phyloP scores from a whole-genome alignment of 1,139 yeast genomes.

The Zygoascus hellenicus region DNA sequence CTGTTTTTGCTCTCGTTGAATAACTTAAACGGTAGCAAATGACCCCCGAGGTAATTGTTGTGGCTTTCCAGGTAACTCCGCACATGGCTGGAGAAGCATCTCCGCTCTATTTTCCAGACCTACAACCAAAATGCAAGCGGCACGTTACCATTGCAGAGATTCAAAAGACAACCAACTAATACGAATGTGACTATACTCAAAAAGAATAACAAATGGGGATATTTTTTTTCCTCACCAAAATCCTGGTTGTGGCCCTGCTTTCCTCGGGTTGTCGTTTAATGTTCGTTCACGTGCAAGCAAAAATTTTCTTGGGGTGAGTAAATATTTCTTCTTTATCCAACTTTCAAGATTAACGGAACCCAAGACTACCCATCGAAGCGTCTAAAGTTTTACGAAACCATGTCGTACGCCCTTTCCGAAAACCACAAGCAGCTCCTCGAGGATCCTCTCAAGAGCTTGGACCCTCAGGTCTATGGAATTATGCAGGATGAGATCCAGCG shows the following conservation, averaged over 20 bases:
- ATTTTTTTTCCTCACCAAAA: no score
- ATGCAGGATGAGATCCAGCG: conserved; percentile 68
- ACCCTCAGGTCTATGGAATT: conserved; percentile 81
- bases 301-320: neutral
- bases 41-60: no score
- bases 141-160: neutral
- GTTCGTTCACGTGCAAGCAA: neutral
- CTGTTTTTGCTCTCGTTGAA: no score
- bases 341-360: no score
- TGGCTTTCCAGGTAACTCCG: no score
- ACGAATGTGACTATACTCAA: no score
- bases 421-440: conserved; percentile 26
- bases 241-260: no score
- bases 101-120: neutral
- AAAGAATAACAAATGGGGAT: no score
- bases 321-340: neutral
- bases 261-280: neutral
- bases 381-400: conserved; percentile 2
- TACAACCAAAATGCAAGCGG: neutral
- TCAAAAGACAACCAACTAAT: no score
- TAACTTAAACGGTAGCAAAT: no score
- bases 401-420: conserved; percentile 11
- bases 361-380: conserved; percentile 6
- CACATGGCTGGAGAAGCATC: no score
- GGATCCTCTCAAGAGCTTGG: conserved; percentile 44